phyloP scores from a whole-genome alignment of 805 yeast genomes.

The Sporopachydermia quercuum region DNA sequence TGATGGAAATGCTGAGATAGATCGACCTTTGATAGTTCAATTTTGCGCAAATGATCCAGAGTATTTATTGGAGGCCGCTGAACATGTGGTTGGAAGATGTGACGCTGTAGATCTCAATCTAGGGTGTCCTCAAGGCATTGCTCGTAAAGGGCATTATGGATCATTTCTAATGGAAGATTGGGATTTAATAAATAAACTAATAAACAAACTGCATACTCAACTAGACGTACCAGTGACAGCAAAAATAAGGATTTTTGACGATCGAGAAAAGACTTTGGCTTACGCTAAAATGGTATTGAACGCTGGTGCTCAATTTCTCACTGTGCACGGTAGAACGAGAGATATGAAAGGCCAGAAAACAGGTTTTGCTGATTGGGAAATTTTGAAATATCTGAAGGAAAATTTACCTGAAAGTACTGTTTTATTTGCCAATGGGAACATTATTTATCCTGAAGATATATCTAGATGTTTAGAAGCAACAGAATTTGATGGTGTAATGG shows the following conservation, averaged over 20 bases:
- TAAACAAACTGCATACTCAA: slow-evolving; percentile 57
- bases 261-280: slow-evolving; percentile 63
- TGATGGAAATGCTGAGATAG: slow-evolving; percentile 59
- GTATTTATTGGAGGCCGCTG: slow-evolving; percentile 66
- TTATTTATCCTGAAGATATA: slow-evolving; percentile 79
- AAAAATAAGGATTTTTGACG: slow-evolving; percentile 81
- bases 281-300: slow-evolving; percentile 80
- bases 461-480: slow-evolving; percentile 49
- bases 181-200: slow-evolving; percentile 62
- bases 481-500: slow-evolving; percentile 84
- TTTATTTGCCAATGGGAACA: slow-evolving; percentile 87
- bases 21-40: slow-evolving; percentile 84
- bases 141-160: slow-evolving; percentile 88
- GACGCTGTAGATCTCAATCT: slow-evolving; percentile 93
- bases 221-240: slow-evolving; percentile 86
- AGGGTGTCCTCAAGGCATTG: slow-evolving; percentile 98
- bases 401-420: slow-evolving; percentile 70
- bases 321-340: slow-evolving; percentile 90
- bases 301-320: slow-evolving; percentile 92
- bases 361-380: slow-evolving; percentile 89
- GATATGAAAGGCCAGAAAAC: slow-evolving; percentile 97
- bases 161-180: slow-evolving; percentile 96
- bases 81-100: slow-evolving; percentile 62
- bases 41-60: slow-evolving; percentile 96
- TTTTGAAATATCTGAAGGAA: slow-evolving; percentile 59